phyloP scores from a whole-genome alignment of 2,329 filamentous ascomycete species.

The Mycosphaerella sp. region DNA sequence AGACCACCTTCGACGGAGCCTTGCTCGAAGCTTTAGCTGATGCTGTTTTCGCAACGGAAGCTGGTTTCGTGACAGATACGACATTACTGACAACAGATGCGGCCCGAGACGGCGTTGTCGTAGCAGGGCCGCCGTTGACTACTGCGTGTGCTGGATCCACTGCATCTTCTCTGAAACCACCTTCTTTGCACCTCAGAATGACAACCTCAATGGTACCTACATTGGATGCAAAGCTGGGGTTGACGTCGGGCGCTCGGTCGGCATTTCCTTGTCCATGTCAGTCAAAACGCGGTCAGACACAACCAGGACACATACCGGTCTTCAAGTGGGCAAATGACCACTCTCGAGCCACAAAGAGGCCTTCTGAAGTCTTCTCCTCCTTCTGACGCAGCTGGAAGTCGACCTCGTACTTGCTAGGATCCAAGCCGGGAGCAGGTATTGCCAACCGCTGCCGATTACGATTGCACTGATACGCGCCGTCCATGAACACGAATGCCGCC shows the following conservation, averaged over 20 bases:
- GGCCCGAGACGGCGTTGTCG: background rate
- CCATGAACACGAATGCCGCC: conserved; percentile 51
- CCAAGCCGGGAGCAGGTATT: conserved; percentile 23
- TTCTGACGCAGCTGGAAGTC: conserved; percentile 50
- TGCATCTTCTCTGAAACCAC: background rate
- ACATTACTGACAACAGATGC: background rate
- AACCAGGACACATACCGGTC: conserved; percentile 35
- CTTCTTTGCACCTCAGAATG: conserved; percentile 38
- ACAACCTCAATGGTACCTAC: conserved; percentile 46
- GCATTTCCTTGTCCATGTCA: conserved; percentile 33
- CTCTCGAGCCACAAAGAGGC: conserved; percentile 45
- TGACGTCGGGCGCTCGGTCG: conserved; percentile 33
- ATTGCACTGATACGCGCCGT: conserved; percentile 53
- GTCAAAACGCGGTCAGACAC: background rate
- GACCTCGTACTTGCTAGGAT: conserved; percentile 35
- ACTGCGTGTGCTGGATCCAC: conserved; percentile 7
- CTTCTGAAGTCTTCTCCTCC: conserved; percentile 43
- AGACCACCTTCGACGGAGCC: conserved; percentile 14
- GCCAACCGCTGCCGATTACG: conserved; percentile 44
- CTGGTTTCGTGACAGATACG: background rate
- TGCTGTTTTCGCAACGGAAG: conserved; percentile 7
- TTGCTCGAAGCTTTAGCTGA: conserved; percentile 4
- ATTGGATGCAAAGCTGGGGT: conserved; percentile 34
- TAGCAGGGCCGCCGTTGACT: background rate
- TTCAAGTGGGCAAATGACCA: conserved; percentile 50